A percentile compares a stretch with the other conserved stretches of the same genome.
phyloP scores from a whole-genome alignment of 805 yeast species.

The Hanseniaspora occidentalis region DNA sequence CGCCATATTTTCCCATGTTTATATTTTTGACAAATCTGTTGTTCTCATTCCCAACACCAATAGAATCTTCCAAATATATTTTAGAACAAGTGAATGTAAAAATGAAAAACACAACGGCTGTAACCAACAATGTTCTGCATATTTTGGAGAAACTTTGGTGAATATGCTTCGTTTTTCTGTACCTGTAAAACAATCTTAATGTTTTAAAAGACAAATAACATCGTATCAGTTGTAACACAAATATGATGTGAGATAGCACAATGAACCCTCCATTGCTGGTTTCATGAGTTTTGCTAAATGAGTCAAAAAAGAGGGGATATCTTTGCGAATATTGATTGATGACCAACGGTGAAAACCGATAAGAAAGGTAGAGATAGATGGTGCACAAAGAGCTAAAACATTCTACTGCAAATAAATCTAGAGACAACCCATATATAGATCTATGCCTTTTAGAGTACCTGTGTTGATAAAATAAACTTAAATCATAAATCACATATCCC shows the following conservation, averaged over 20 bases:
- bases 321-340: slow-evolving; percentile 20
- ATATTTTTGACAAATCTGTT: neutral
- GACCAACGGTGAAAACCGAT: slow-evolving; percentile 14
- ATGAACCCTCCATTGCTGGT: neutral
- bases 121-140: slow-evolving; percentile 5
- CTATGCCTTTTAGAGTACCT: slow-evolving; percentile 18
- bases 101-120: slow-evolving; percentile 8
- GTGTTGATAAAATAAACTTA: slow-evolving; percentile 10
- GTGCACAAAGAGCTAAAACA: slow-evolving; percentile 9
- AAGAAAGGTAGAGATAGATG: slow-evolving; percentile 17
- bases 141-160: slow-evolving; percentile 27
- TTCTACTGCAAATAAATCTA: slow-evolving; percentile 20
- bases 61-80: slow-evolving; percentile 9
- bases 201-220: slow-evolving; percentile 10
- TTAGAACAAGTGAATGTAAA: slow-evolving; percentile 15
- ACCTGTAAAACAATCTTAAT: slow-evolving; percentile 19
- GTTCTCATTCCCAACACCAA: neutral
- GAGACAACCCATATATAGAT: slow-evolving; percentile 29
- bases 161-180: slow-evolving; percentile 22
- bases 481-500: neutral
- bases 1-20: slow-evolving; percentile 20
- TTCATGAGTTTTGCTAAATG: too few species aligned
- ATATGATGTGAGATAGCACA: slow-evolving; percentile 15
- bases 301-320: slow-evolving; percentile 23
- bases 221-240: slow-evolving; percentile 12